phyloP scores from a whole-genome alignment of 2,329 filamentous ascomycete species.

The Trichoderma sp. region DNA sequence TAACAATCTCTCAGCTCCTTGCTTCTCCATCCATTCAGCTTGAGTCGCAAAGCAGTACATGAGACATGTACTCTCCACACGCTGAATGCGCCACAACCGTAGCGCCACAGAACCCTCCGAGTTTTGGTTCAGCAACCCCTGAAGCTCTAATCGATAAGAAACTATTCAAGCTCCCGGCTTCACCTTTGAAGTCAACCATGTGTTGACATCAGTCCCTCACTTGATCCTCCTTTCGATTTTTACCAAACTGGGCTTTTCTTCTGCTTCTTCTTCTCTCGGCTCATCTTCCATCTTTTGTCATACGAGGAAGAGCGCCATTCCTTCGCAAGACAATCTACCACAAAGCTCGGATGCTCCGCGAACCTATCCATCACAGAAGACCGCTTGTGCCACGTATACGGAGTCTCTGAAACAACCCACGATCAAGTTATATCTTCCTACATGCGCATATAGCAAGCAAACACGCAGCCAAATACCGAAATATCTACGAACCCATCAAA shows the following conservation, averaged over 20 bases:
- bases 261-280: background rate
- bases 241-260: background rate
- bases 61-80: background rate
- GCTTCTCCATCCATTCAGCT: background rate
- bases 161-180: background rate
- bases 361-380: background rate
- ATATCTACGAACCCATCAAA: background rate
- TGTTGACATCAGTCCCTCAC: slow-evolving; percentile 1
- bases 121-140: background rate
- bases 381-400: slow-evolving; percentile 24
- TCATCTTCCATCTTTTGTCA: background rate
- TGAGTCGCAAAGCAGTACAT: background rate
- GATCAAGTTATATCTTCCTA: background rate
- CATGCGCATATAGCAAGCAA: background rate
- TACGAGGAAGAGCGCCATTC: background rate
- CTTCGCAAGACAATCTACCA: too few species aligned
- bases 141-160: slow-evolving; percentile 25
- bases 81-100: slow-evolving; percentile 16
- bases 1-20: background rate
- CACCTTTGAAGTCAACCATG: slow-evolving; percentile 12
- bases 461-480: background rate
- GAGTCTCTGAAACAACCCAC: background rate
- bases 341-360: background rate
- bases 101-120: slow-evolving; percentile 6
- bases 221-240: background rate